Percentiles rank a stretch among this genome's conserved stretches.
phyloP scores from a whole-genome alignment of 768 basidiomycete species.

The Mycena belliarum region DNA sequence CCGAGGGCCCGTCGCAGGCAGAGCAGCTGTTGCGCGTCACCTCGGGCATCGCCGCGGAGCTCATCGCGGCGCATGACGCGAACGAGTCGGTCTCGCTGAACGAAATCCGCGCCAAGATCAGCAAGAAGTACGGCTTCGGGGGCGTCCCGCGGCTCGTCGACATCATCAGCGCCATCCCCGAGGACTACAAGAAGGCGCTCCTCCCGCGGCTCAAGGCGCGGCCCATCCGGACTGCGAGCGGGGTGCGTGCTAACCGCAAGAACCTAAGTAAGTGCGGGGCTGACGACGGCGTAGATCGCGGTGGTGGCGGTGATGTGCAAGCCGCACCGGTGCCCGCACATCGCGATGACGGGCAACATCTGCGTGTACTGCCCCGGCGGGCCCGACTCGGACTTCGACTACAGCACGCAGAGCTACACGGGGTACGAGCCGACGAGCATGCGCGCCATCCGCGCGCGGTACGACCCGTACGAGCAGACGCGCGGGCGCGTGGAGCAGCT shows the following conservation, averaged over 20 bases:
- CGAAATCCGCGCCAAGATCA: conserved; percentile 80
- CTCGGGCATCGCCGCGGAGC: conserved; percentile 90
- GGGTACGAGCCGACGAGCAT: conserved; percentile 95
- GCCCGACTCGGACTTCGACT: conserved; percentile 99
- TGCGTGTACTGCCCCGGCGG: conserved; percentile 99
- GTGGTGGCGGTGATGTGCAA: conserved; percentile 99
- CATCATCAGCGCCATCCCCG: conserved; percentile 97
- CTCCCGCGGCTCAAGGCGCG: conserved; percentile 89
- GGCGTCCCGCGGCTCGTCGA: conserved; percentile 94
- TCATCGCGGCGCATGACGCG: conserved; percentile 85
- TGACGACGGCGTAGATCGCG: conserved; percentile 85
- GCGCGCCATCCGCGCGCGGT: conserved; percentile 95
- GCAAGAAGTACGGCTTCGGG: conserved; percentile 86
- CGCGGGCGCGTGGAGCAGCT: conserved; percentile 94
- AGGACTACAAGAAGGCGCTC: conserved; percentile 92
- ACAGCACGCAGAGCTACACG: conserved; percentile 95
- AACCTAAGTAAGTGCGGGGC: too few species aligned
- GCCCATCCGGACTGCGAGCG: conserved; percentile 95
- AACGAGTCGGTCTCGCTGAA: conserved; percentile 83
- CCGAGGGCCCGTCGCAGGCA: conserved; percentile 76
- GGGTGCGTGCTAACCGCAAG: conserved; percentile 76
- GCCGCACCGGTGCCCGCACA: conserved; percentile 98
- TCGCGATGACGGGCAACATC: conserved; percentile 99
- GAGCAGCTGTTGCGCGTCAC: conserved; percentile 89
- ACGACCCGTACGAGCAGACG: conserved; percentile 97